Percentiles rank a stretch among this genome's conserved stretches.
These are phyloP conservation scores for Crithidia bombi DNA, from an alignment of 208 protist genomes.

Conservation along the genomic window DNA sequence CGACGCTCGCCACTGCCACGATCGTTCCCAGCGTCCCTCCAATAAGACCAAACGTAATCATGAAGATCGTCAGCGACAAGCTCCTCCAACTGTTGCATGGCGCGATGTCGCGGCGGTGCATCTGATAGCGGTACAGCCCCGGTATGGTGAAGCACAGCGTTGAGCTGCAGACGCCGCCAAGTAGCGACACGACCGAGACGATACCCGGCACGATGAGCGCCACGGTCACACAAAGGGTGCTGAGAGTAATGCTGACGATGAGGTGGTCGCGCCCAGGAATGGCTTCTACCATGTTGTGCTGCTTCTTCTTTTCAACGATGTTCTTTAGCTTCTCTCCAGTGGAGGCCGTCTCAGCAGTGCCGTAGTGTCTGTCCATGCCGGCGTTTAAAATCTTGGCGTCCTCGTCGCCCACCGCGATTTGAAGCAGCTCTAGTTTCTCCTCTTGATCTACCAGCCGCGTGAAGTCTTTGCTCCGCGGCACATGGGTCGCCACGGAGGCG, in stretches of 20 bases:
- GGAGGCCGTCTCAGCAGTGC: constrained; percentile 19
- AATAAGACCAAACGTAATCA: constrained; percentile 55
- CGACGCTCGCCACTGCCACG: too few species aligned
- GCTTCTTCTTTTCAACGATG: constrained; percentile 39
- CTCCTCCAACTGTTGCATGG: constrained; percentile 32
- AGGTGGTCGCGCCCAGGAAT: constrained; percentile 63
- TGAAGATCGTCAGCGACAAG: constrained; percentile 31
- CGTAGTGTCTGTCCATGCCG: constrained; percentile 12
- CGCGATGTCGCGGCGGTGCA: constrained; percentile 44
- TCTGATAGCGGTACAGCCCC: constrained; percentile 62
- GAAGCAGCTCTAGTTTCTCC: constrained; percentile 40
- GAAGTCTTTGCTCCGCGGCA: constrained; percentile 56
- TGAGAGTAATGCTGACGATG: constrained; percentile 66
- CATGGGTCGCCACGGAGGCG: constrained; percentile 64
- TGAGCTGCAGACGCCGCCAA: constrained; percentile 68
- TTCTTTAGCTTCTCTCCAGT: constrained; percentile 30
- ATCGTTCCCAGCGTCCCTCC: constrained; percentile 50
- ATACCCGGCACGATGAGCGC: constrained; percentile 68
- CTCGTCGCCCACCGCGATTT: constrained; percentile 7
- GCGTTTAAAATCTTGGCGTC: too few species aligned
- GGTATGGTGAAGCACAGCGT: constrained; percentile 70
- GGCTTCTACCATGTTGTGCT: constrained; percentile 41
- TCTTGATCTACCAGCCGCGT: constrained; percentile 40
- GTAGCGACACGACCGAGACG: constrained; percentile 57
- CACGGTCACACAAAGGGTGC: constrained; percentile 44